phyloP scores from a whole-genome alignment of 2,329 filamentous ascomycete species.

The Dryadomyces sulphureus region DNA sequence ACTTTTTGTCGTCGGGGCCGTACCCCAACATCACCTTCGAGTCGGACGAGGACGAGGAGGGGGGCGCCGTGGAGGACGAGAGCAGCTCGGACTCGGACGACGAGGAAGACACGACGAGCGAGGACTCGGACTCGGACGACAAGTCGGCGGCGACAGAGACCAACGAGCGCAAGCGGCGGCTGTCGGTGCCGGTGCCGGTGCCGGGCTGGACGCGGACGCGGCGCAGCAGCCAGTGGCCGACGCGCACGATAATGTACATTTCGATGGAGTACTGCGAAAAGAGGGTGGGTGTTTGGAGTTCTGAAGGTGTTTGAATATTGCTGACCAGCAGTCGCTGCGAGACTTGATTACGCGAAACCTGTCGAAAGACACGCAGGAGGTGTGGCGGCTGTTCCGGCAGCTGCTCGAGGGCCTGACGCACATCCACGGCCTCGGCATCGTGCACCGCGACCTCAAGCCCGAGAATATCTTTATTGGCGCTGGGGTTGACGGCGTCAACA shows the following conservation, averaged over 20 bases:
- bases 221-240: constrained; percentile 30
- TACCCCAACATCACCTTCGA: constrained; percentile 67
- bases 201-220: constrained; percentile 11
- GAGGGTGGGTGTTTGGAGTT: constrained; percentile 34
- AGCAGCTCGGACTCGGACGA: constrained; percentile 26
- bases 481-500: constrained; percentile 58
- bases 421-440: constrained; percentile 81
- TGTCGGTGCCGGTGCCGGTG: neutral
- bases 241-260: constrained; percentile 74
- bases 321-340: constrained; percentile 50
- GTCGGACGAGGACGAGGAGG: constrained; percentile 30
- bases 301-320: too few relatives aligned
- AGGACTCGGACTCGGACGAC: constrained; percentile 11
- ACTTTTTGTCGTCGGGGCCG: constrained; percentile 83
- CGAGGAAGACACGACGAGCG: constrained; percentile 23
- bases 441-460: constrained; percentile 90
- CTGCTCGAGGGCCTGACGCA: constrained; percentile 80
- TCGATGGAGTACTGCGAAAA: constrained; percentile 99
- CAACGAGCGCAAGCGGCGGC: constrained; percentile 5
- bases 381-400: constrained; percentile 84
- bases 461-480: constrained; percentile 86
- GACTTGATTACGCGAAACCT: constrained; percentile 71
- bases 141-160: constrained; percentile 9
- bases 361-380: constrained; percentile 57
- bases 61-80: constrained; percentile 21